Conservation (phyloP, 2,329 filamentous ascomycete genomes). For the Aspergillus cejpii region DNA sequence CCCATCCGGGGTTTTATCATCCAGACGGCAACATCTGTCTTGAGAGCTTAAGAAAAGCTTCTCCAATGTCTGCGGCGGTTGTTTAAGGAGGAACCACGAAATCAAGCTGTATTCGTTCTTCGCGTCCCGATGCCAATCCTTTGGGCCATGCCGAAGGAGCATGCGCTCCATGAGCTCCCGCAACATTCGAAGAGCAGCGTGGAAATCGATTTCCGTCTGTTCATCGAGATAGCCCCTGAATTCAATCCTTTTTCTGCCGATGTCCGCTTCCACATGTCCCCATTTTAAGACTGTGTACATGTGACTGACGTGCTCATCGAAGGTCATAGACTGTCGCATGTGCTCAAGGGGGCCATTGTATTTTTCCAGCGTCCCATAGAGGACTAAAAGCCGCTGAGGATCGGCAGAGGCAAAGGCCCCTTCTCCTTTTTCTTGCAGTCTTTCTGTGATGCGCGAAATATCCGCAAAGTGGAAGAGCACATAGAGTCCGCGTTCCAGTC, state of each 20-base stretch:
- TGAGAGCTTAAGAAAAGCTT: conserved; percentile 23
- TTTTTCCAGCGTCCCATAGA: conserved; percentile 16
- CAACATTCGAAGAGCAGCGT: conserved; percentile 25
- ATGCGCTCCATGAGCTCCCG: conserved; percentile 26
- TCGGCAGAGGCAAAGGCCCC: conserved; percentile 9
- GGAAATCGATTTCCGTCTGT: conserved; percentile 23
- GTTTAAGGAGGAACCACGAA: conserved; percentile 26
- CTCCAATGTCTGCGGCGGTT: conserved; percentile 20
- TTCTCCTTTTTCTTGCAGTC: conserved; percentile 6
- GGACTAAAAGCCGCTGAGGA: conserved; percentile 13
- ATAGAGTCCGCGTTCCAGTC: conserved; percentile 23
- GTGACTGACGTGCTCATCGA: conserved; percentile 20
- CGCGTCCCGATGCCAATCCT: conserved; percentile 22
- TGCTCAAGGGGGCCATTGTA: conserved; percentile 16
- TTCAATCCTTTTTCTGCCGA: conserved; percentile 20
- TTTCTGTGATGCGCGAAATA: conserved; percentile 17
- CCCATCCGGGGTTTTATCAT: conserved; percentile 13
- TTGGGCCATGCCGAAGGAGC: conserved; percentile 26
- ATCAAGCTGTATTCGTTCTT: conserved; percentile 24
- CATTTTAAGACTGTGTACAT: conserved; percentile 21
- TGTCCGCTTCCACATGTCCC: conserved; percentile 21
- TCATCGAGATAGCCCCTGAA: conserved; percentile 22
- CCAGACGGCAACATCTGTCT: conserved; percentile 22
- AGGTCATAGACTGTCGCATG: conserved; percentile 9
- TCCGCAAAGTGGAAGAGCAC: conserved; percentile 29